Conservation (phyloP, 495 filamentous ascomycete genomes). For the Aspergillus saccharolyticus region DNA sequence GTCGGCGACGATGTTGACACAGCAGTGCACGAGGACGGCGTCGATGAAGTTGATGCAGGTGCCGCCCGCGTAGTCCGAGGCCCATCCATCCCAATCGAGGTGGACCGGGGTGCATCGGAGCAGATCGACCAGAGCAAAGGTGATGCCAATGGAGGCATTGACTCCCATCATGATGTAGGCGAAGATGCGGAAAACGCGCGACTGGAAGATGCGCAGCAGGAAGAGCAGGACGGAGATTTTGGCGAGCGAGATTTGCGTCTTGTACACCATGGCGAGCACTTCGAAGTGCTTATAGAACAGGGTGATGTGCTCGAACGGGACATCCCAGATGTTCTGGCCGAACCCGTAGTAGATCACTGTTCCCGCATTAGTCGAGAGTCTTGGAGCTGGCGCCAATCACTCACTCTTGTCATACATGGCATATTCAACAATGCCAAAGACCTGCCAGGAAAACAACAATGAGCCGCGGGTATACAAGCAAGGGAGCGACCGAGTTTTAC, state of each 20-base stretch:
- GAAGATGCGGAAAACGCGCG: conserved; percentile 26
- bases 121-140: conserved; percentile 26
- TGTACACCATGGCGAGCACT: conserved; percentile 27
- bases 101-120: conserved; percentile 32
- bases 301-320: conserved; percentile 22
- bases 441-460: neutral
- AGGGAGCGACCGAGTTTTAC: conserved; percentile 7
- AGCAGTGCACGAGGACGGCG: conserved; percentile 24
- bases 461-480: neutral
- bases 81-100: conserved; percentile 31
- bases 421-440: conserved; percentile 19
- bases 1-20: conserved; percentile 31
- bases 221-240: conserved; percentile 51
- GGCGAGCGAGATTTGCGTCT: conserved; percentile 35
- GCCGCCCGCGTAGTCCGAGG: conserved; percentile 16
- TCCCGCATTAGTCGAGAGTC: conserved; percentile 2
- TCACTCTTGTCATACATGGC: conserved; percentile 17
- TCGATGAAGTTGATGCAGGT: conserved; percentile 26
- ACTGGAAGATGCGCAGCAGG: conserved; percentile 37
- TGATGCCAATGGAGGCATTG: conserved; percentile 28
- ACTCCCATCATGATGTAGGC: conserved; percentile 29
- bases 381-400: neutral
- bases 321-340: conserved; percentile 30
- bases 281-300: conserved; percentile 27
- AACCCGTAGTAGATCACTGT: conserved; percentile 27